phyloP scores from a whole-genome alignment of 2,329 filamentous ascomycete species.

The Gremmenia infestans region DNA sequence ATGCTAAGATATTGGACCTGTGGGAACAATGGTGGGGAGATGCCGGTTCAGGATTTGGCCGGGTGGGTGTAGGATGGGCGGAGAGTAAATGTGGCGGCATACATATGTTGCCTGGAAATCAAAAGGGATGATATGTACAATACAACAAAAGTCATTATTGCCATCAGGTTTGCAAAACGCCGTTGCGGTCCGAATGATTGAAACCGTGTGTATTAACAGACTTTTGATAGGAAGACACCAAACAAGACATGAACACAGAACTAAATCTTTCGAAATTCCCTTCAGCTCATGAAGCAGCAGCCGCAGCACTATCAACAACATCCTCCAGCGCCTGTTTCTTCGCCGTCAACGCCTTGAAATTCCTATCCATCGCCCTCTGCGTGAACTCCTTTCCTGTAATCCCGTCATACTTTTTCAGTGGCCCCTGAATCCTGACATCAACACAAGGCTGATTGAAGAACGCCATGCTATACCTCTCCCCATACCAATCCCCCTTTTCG shows the following conservation, averaged over 20 bases:
- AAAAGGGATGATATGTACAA: too few relatives aligned
- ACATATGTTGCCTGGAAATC: too few relatives aligned
- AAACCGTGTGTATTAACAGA: too few relatives aligned
- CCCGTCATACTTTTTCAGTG: slow-evolving; percentile 54
- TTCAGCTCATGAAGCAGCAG: not conserved
- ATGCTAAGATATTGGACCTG: not conserved
- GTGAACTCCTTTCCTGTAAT: slow-evolving; percentile 59
- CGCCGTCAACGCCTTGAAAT: slow-evolving; percentile 47
- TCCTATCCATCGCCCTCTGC: slow-evolving; percentile 49
- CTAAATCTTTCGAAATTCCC: not conserved
- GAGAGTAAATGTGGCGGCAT: too few relatives aligned
- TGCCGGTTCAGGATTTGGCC: too few relatives aligned
- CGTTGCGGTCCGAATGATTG: too few relatives aligned
- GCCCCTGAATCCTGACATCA: slow-evolving; percentile 55
- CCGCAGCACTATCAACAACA: not conserved
- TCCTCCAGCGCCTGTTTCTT: slow-evolving; percentile 35
- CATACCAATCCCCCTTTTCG: slow-evolving; percentile 51
- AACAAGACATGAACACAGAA: not conserved
- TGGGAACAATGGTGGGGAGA: not conserved
- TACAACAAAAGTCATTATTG: not conserved
- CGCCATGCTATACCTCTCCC: slow-evolving; percentile 58
- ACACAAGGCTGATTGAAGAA: slow-evolving; percentile 62
- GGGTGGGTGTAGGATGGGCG: too few relatives aligned
- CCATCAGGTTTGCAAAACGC: not conserved
- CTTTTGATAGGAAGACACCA: not conserved